Conservation (phyloP, 2,329 filamentous ascomycete species). For the Daldinia sp. region DNA sequence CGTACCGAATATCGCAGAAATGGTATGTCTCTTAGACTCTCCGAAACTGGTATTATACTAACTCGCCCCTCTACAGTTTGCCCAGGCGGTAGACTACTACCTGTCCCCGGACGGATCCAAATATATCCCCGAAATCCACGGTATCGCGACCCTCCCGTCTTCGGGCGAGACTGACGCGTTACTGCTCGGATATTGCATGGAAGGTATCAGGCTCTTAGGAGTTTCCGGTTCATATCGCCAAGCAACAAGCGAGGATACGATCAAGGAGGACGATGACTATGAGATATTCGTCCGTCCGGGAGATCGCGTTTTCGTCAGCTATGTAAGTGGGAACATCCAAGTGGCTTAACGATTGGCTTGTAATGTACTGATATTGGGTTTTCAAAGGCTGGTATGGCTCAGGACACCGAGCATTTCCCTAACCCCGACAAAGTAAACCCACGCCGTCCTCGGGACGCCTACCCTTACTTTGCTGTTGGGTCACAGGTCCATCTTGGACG, state of each 20-base stretch:
- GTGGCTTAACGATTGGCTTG: no score
- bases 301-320: constrained; percentile 70
- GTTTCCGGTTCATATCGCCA: constrained; percentile 69
- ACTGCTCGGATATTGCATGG: constrained; percentile 74
- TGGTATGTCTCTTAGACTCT: constrained; percentile 53
- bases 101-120: constrained; percentile 62
- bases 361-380: neutral
- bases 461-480: constrained; percentile 71
- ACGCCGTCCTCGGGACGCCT: constrained; percentile 67
- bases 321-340: constrained; percentile 52
- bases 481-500: constrained; percentile 70
- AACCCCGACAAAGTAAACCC: constrained; percentile 68
- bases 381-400: constrained; percentile 55
- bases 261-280: constrained; percentile 60
- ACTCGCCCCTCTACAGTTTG: constrained; percentile 60
- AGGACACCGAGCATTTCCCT: constrained; percentile 67
- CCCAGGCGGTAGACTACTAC: constrained; percentile 72
- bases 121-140: constrained; percentile 68
- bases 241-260: constrained; percentile 55
- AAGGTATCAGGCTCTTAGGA: constrained; percentile 74
- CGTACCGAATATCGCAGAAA: constrained; percentile 74
- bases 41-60: no score
- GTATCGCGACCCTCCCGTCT: constrained; percentile 63
- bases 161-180: constrained; percentile 67
- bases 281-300: constrained; percentile 61